Evolutionary conservation across 139 green algal genomes (phyloP).

Genomic region (Tetradesmus obliquus): DNA sequence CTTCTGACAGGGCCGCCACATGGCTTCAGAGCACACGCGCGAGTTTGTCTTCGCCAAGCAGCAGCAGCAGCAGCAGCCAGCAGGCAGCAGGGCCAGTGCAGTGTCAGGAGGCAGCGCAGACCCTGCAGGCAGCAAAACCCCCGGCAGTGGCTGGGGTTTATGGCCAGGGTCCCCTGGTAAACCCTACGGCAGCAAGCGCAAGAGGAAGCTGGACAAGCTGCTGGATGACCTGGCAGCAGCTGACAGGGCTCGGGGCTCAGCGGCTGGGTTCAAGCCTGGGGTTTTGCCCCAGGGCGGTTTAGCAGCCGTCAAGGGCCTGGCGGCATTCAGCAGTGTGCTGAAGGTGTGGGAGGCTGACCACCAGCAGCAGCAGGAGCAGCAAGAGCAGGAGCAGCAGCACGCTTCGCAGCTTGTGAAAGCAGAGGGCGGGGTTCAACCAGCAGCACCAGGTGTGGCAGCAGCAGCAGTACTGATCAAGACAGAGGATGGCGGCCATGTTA

Average conservation of each 20-base stretch:
- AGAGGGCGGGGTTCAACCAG: neutral
- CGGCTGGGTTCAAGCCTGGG: conserved; percentile 7
- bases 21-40: conserved; percentile 34
- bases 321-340: conserved; percentile 29
- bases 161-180: neutral
- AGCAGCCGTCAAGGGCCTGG: conserved; percentile 29
- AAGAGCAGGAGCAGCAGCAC: neutral
- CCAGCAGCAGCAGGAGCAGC: neutral
- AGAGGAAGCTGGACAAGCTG: conserved; percentile 23
- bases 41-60: conserved; percentile 42
- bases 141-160: neutral
- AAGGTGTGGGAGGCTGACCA: neutral
- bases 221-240: conserved; percentile 24
- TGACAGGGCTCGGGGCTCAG: neutral
- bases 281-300: neutral
- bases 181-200: conserved; percentile 8
- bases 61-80: conserved; percentile 15
- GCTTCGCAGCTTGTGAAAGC: neutral
- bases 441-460: neutral
- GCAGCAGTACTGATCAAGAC: neutral
- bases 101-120: neutral
- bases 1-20: conserved; percentile 18
- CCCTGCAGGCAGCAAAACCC: neutral
- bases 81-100: neutral
- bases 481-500: neutral